A percentile compares a stretch with the other conserved stretches of the same genome.
These are phyloP conservation scores for Aegilops speltoides DNA, from an alignment of 176 grass and related monocot species.

Conservation along the genomic window DNA sequence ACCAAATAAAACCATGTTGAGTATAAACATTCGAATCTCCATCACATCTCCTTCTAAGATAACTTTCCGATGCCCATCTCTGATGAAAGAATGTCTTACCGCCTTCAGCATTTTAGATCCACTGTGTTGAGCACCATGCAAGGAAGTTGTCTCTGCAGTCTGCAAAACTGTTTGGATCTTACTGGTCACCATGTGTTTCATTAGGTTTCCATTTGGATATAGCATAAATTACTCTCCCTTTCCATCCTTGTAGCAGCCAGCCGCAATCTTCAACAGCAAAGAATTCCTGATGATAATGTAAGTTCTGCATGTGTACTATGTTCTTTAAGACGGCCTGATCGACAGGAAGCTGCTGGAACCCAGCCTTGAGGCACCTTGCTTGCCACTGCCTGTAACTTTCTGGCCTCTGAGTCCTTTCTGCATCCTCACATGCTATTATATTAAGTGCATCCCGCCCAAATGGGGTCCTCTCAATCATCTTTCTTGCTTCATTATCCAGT, in stretches of 20 bases:
- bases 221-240: slow-evolving; percentile 37
- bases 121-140: background rate
- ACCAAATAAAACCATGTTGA: background rate
- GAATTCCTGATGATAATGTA: slow-evolving; percentile 45
- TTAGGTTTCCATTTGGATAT: slow-evolving; percentile 46
- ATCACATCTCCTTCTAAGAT: background rate
- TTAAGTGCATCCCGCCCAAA: slow-evolving; percentile 9
- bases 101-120: background rate
- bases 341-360: too few relatives aligned
- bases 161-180: background rate
- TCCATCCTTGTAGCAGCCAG: slow-evolving; percentile 57
- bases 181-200: background rate
- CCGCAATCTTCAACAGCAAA: slow-evolving; percentile 35
- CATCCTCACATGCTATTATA: slow-evolving; percentile 50
- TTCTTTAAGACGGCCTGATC: too few relatives aligned
- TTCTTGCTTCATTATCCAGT: slow-evolving; percentile 31
- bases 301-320: too few relatives aligned
- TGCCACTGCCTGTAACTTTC: background rate
- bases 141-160: background rate
- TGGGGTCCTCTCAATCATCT: slow-evolving; percentile 29
- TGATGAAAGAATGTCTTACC: background rate
- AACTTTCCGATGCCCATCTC: background rate
- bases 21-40: too few relatives aligned
- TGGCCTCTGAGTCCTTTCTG: slow-evolving; percentile 35
- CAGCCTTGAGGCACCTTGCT: too few relatives aligned